Base-by-base conservation (phyloP, 2,329 filamentous ascomycete species). In the Aureobasidium sp. region DNA sequence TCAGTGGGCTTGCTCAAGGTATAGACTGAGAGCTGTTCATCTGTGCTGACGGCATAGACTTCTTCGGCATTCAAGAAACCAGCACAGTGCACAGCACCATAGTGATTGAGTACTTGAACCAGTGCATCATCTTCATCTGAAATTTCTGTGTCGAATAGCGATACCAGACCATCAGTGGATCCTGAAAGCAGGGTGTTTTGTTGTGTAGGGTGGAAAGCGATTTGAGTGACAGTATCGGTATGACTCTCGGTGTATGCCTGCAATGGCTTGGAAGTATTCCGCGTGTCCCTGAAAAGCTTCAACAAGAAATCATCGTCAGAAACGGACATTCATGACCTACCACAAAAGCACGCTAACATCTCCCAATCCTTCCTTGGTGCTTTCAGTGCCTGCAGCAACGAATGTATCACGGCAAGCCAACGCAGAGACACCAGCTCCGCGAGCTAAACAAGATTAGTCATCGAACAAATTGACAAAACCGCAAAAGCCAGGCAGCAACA, bases 131-230 rank as follows among this genome's bases (percentile, higher is more conserved):
- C 89, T 73, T 93, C 89, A 66, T 90, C 87, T 21, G 79, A 74
- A 62, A 89, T 81, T 52, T 81, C 79, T 21, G 84, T 87, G 75
- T 94, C 86, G 74, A 88, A 90, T 49, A 93, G 78, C 69, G 89
- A 91, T 68, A 93, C 81, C 1, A 93, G 81, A 7, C 89, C 89
- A 73, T 94, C 90, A 15, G 89, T 93, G 41, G 88, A 90, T 47
- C 88, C 88, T 1, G 88, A 90, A 11, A 93, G 79, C 6, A 93
- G 81, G 16, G 89, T 76, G 48, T 82, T 79, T 0, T 83, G 79
- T 53, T 82, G 77, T 3, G 74, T 76, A 7, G 69, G 68, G 61
- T 85, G 70, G 54, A 68, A 68, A n/a, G 74, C 67, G 62, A 82
- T 75, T 66, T 82, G 79, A 2, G 84, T 86, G 60, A 87, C 78